Conservation (phyloP, 208 protist species). For the Trypanosoma rangeli region DNA sequence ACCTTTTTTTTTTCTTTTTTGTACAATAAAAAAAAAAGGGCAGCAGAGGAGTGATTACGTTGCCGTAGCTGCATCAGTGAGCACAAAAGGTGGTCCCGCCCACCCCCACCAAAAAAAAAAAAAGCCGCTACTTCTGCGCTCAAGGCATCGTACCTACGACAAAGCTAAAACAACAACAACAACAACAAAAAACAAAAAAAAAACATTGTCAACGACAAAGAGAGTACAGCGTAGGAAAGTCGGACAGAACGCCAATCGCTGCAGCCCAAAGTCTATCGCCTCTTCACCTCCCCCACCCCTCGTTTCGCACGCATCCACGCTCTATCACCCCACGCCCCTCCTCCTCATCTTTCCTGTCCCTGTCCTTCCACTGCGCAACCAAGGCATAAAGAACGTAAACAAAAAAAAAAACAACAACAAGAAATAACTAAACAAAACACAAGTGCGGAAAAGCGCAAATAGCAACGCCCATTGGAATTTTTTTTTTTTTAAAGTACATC, state of each 20-base stretch:
- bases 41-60: too few relatives aligned
- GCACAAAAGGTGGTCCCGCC: too few relatives aligned
- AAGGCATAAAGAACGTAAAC: constrained; percentile 1
- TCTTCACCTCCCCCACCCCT: not conserved
- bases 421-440: not conserved
- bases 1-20: too few relatives aligned
- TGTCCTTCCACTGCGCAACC: not conserved
- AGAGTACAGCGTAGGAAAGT: not conserved
- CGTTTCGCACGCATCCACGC: not conserved
- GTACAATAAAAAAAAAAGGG: too few relatives aligned
- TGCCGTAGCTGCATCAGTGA: too few relatives aligned
- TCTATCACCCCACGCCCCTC: not conserved
- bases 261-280: too few relatives aligned
- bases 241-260: too few relatives aligned
- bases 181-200: not conserved
- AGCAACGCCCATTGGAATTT: constrained; percentile 4
- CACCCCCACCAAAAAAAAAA: too few relatives aligned
- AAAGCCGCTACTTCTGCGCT: too few relatives aligned
- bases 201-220: not conserved
- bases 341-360: not conserved
- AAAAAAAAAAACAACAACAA: constrained; percentile 2
- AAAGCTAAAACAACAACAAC: not conserved
- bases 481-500: too few relatives aligned
- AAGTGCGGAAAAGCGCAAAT: not conserved
- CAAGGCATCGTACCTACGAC: too few relatives aligned